Percentiles rank a stretch among this genome's conserved stretches.
Evolutionary conservation across 1,284 basidiomycete species (phyloP).

Genomic region (Rhodotorula sp.): DNA sequence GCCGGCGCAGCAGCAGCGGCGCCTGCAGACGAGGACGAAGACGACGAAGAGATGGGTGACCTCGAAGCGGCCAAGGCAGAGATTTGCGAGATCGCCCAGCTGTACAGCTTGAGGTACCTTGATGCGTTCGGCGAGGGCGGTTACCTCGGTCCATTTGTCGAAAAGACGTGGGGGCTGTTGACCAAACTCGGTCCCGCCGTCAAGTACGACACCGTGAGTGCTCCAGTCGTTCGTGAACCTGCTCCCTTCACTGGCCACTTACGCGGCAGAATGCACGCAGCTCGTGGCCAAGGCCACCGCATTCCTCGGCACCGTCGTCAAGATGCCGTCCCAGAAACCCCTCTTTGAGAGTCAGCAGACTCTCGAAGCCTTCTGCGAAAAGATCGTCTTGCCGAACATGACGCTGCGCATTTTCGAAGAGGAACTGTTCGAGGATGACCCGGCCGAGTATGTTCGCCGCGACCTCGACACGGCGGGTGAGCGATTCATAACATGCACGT

Average conservation of each 20-base stretch:
- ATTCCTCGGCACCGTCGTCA: conserved; percentile 88
- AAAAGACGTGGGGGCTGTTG: conserved; percentile 86
- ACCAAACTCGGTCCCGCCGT: conserved; percentile 69
- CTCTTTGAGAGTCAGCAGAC: conserved; percentile 66
- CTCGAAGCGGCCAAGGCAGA: conserved; percentile 83
- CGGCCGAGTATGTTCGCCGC: conserved; percentile 88
- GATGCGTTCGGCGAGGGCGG: conserved; percentile 70
- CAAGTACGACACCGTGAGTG: conserved; percentile 73
- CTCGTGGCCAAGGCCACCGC: conserved; percentile 89
- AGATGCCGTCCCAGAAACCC: conserved; percentile 58
- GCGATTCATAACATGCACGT: background rate
- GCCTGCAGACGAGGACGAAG: conserved; percentile 58
- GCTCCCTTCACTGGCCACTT: conserved; percentile 14
- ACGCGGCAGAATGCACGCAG: conserved; percentile 47
- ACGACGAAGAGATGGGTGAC: conserved; percentile 77
- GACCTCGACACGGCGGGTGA: conserved; percentile 71
- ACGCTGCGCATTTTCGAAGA: conserved; percentile 80
- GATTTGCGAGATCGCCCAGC: conserved; percentile 89
- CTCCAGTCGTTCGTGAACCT: no score
- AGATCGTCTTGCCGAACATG: conserved; percentile 92
- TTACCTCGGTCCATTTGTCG: conserved; percentile 63
- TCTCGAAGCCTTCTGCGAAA: conserved; percentile 78
- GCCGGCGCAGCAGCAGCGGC: conserved; percentile 50
- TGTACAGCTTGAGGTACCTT: conserved; percentile 87
- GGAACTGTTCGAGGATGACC: conserved; percentile 97